Percentiles rank a stretch among this genome's conserved stretches.
phyloP scores from a whole-genome alignment of 306 rosid species.

The Medicago ruthenica region DNA sequence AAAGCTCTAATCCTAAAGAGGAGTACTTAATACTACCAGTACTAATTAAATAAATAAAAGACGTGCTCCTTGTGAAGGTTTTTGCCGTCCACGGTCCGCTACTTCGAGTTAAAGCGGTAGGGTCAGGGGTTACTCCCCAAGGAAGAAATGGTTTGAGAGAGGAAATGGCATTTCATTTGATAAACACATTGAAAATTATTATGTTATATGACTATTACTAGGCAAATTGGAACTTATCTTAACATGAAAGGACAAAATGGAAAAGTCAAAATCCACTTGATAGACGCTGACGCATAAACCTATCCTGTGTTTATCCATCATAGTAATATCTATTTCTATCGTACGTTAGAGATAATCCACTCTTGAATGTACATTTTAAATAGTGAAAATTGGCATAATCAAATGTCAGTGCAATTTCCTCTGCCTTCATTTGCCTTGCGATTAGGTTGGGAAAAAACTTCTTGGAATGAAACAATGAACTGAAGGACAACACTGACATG shows the following conservation, averaged over 20 bases:
- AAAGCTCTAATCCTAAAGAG: too few relatives aligned
- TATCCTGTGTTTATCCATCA: conserved; percentile 25
- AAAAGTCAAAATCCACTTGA: conserved; percentile 34
- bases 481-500: neutral
- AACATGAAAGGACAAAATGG: conserved; percentile 23
- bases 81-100: conserved; percentile 65
- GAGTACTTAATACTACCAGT: too few relatives aligned
- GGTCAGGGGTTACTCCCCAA: conserved; percentile 2
- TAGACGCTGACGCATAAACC: conserved; percentile 35
- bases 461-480: neutral
- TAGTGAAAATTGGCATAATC: neutral
- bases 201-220: too few relatives aligned
- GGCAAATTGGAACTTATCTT: conserved; percentile 16
- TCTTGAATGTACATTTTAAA: neutral
- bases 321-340: neutral
- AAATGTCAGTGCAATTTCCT: conserved; percentile 29
- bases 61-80: neutral
- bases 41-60: too few relatives aligned
- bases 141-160: too few relatives aligned
- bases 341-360: conserved; percentile 1
- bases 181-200: too few relatives aligned
- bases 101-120: conserved; percentile 12
- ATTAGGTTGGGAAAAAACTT: neutral
- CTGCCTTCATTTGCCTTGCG: neutral
- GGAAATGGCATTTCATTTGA: neutral